Base-by-base conservation (phyloP, 331 rosid genomes). In the Acacia pycnantha region DNA sequence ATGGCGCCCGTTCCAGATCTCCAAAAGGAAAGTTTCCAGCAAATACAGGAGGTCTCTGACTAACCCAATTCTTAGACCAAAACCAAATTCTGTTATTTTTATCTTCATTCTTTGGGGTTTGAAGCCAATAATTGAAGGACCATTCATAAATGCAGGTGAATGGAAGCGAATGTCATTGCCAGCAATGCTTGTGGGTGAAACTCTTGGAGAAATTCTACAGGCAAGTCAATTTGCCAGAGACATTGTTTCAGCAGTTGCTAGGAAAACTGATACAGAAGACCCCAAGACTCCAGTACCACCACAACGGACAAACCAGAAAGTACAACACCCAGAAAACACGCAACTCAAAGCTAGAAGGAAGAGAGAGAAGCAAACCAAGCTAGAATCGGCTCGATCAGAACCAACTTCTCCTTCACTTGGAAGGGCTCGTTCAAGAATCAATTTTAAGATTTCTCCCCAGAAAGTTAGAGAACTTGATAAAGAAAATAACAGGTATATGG, bases 11-110 rank as follows among this genome's bases (percentile, higher is more conserved):
- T 4, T 89, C 81, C 80, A 95, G 68, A 74, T 95, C 99, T 61
- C 97, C 99, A 0, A 88, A 66, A 15, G 96, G 97, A 43, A 93
- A 95, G 87, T 85, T 90, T 43, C 97, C 97, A 35, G 79, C 89
- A 65, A 86, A 81, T 47, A 56, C 83, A 84, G 92, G 84, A 91
- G 97, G 97, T 92, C 62, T 74, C 61, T 22, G 44, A 47, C 65
- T 15, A 47, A 77, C 67, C 71, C 44, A 29, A 15, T 16, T 76
- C 13, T 44, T 29, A 31, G 13, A 12, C 2, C 47, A 41, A 76
- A 77, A 72, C 4, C 70, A 40, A 74, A 69, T 19, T 48, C 68
- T 69, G 22, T 2, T 4, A 22, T 59, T 59, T 21, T 59, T 10
- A 24, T 59, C 1, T 3, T 58, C 15, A 22, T 22, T n/a, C 11